Evolutionary conservation across 139 green algal species (phyloP).

Genomic region (Spirogloea muscicola): DNA sequence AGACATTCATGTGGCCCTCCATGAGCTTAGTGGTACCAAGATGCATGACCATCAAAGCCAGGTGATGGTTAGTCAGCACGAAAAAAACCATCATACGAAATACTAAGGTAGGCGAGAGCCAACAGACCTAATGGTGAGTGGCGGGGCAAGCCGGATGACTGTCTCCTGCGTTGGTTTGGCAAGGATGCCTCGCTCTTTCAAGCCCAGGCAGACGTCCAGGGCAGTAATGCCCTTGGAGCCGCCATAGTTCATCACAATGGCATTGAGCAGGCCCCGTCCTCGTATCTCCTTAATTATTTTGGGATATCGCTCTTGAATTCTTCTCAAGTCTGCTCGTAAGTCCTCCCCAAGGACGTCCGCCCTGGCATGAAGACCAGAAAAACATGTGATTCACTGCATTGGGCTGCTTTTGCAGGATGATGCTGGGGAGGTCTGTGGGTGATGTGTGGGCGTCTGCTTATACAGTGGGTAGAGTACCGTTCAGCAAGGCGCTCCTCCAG

Average conservation of each 20-base stretch:
- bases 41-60: no score
- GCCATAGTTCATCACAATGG: conserved; percentile 29
- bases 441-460: no score
- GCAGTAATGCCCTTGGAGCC: conserved; percentile 54
- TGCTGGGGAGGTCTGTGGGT: no score
- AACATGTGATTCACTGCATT: no score
- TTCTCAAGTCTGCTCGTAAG: conserved; percentile 15
- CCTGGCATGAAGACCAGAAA: conserved; percentile 4
- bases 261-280: conserved; percentile 40
- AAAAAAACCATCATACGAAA: no score
- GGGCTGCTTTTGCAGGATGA: no score
- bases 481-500: conserved; percentile 86
- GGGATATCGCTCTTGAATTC: conserved; percentile 19
- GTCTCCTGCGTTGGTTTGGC: conserved; percentile 94
- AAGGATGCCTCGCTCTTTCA: conserved; percentile 65
- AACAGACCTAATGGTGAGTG: conserved; percentile 52
- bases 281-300: conserved; percentile 23
- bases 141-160: conserved; percentile 75
- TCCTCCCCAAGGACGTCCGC: conserved; percentile 34
- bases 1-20: no score
- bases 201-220: conserved; percentile 81
- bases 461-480: no score
- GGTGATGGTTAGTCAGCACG: no score
- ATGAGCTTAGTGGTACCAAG: no score
- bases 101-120: no score